A percentile compares a stretch with the other conserved stretches of the same genome.
Evolutionary conservation across 1,284 basidiomycete species (phyloP).

Genomic region (Neotropicomus parvogracilis): DNA sequence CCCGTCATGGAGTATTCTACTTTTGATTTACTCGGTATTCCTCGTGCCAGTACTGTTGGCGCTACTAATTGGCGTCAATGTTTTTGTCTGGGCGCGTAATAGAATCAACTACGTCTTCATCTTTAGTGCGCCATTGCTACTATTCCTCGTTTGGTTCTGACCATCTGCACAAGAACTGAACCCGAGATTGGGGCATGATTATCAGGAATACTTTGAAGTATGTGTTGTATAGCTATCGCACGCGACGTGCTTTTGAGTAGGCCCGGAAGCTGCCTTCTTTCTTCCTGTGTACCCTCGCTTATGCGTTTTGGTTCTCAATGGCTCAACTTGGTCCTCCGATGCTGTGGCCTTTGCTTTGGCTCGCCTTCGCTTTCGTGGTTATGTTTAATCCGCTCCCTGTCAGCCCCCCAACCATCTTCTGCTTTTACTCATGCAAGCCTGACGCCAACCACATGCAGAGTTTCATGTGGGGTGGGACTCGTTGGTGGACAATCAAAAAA

Average conservation of each 20-base stretch:
- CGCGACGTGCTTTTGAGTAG: slow-evolving; percentile 2
- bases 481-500: slow-evolving; percentile 78
- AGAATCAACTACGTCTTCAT: slow-evolving; percentile 92
- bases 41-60: slow-evolving; percentile 76
- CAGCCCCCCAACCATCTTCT: no score
- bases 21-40: slow-evolving; percentile 80
- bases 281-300: slow-evolving; percentile 71
- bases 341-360: slow-evolving; percentile 86
- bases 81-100: slow-evolving; percentile 71
- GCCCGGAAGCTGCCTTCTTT: slow-evolving; percentile 68
- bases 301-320: slow-evolving; percentile 86
- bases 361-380: slow-evolving; percentile 58
- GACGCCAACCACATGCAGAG: slow-evolving; percentile 10
- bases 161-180: slow-evolving; percentile 60
- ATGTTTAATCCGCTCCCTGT: slow-evolving; percentile 79
- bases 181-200: slow-evolving; percentile 71
- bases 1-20: slow-evolving; percentile 68
- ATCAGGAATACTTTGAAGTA: slow-evolving; percentile 81
- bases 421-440: background rate
- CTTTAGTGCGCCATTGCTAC: slow-evolving; percentile 55
- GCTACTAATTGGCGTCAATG: slow-evolving; percentile 77
- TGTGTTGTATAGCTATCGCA: slow-evolving; percentile 9
- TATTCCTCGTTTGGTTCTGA: background rate
- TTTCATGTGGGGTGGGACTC: slow-evolving; percentile 35
- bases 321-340: slow-evolving; percentile 50